These are phyloP conservation scores for Thymus quinquecostatus DNA, from an alignment of 257 asterid genomes.

Conservation along the genomic window DNA sequence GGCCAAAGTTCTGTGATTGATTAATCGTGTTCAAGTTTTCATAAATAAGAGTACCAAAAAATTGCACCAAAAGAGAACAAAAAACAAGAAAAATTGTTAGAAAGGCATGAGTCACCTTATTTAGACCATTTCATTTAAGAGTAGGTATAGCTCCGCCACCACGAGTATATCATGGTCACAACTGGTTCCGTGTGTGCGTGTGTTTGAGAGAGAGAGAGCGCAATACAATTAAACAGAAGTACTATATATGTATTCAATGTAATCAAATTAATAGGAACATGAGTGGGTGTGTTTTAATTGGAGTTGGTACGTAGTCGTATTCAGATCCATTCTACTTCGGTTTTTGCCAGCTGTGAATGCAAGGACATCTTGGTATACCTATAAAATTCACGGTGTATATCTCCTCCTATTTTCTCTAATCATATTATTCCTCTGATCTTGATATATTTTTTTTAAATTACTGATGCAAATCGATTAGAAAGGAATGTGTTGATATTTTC, in stretches of 20 bases:
- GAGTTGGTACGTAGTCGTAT: slow-evolving; percentile 12
- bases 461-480: too few relatives aligned
- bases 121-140: neutral
- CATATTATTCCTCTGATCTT: too few relatives aligned
- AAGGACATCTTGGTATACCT: neutral
- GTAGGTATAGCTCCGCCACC: neutral
- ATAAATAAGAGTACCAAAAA: too few relatives aligned
- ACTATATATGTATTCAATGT: too few relatives aligned
- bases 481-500: too few relatives aligned
- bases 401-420: too few relatives aligned
- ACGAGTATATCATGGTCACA: neutral
- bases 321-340: neutral
- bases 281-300: neutral
- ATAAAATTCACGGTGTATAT: neutral
- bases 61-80: neutral
- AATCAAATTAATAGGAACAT: neutral
- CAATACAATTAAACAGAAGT: too few relatives aligned
- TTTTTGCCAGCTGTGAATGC: neutral
- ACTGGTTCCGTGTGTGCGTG: too few relatives aligned
- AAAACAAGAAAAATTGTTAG: neutral
- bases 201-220: too few relatives aligned
- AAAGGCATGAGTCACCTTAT: neutral
- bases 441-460: too few relatives aligned
- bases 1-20: neutral
- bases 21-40: neutral